Evolutionary conservation across 305 asterid species (phyloP).

Genomic region (Solanum hybrid): DNA sequence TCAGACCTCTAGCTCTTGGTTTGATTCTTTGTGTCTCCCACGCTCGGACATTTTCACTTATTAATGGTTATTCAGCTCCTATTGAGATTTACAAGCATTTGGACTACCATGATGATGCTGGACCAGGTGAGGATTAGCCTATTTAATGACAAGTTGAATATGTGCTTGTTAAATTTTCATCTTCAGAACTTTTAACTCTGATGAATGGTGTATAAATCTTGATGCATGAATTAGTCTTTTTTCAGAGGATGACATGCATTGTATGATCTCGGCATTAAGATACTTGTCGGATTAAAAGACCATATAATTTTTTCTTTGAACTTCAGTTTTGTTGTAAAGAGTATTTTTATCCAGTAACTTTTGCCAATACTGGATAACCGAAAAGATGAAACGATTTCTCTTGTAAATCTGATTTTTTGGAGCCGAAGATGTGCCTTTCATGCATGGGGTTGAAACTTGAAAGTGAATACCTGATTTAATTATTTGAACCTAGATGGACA

Average conservation of each 20-base stretch:
- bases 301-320: not conserved
- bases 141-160: not conserved
- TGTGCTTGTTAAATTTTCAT: not conserved
- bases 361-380: not conserved
- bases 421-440: not conserved
- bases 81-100: constrained; percentile 91
- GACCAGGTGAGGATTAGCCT: constrained; percentile 43
- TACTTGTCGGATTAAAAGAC: not conserved
- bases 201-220: not conserved
- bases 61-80: constrained; percentile 91
- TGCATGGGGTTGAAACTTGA: constrained; percentile 3
- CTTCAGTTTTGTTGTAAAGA: not conserved
- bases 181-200: not conserved
- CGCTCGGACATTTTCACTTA: constrained; percentile 80
- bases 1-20: constrained; percentile 78
- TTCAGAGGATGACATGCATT: not conserved
- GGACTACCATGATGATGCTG: constrained; percentile 79
- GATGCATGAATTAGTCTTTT: not conserved
- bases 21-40: constrained; percentile 89
- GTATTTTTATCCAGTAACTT: not conserved
- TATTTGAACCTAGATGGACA: not conserved
- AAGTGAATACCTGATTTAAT: not conserved
- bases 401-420: not conserved
- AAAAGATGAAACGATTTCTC: not conserved
- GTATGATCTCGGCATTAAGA: not conserved